These are phyloP conservation scores for Dothistroma pini DNA, from an alignment of 2,329 filamentous ascomycete species.

Conservation along the genomic window DNA sequence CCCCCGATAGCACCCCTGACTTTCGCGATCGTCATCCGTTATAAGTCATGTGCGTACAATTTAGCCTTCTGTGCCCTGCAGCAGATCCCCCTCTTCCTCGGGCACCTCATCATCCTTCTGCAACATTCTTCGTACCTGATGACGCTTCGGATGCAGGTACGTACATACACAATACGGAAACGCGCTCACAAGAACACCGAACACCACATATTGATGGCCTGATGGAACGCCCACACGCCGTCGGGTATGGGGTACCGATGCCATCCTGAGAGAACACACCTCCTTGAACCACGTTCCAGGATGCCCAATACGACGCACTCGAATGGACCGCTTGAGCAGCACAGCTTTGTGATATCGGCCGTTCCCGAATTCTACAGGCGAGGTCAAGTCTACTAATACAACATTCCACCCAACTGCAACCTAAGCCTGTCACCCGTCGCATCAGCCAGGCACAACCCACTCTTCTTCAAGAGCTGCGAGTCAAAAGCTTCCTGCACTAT, in stretches of 20 bases:
- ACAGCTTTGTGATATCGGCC: not conserved
- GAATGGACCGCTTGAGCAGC: not conserved
- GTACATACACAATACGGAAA: not conserved
- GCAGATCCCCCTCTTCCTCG: not conserved
- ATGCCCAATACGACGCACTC: not conserved
- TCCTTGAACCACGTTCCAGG: not conserved
- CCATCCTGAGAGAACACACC: not conserved
- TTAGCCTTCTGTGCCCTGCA: not conserved
- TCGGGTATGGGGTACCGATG: not conserved
- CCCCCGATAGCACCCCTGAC: not conserved
- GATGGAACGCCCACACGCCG: not conserved
- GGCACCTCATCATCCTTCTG: not conserved
- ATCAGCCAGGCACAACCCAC: not conserved
- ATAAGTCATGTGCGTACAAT: too few relatives aligned
- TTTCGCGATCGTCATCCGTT: not conserved
- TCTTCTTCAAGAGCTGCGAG: not conserved
- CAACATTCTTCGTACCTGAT: not conserved
- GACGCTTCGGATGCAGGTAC: not conserved
- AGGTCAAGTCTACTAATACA: not conserved
- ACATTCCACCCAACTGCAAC: too few relatives aligned
- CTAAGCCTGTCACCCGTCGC: too few relatives aligned
- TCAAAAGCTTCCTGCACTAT: not conserved
- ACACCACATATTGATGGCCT: not conserved
- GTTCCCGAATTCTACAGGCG: not conserved
- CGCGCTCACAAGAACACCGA: not conserved